These are phyloP conservation scores for Lepiota brunneoincarnata DNA, from an alignment of 768 basidiomycete species.

Conservation along the genomic window DNA sequence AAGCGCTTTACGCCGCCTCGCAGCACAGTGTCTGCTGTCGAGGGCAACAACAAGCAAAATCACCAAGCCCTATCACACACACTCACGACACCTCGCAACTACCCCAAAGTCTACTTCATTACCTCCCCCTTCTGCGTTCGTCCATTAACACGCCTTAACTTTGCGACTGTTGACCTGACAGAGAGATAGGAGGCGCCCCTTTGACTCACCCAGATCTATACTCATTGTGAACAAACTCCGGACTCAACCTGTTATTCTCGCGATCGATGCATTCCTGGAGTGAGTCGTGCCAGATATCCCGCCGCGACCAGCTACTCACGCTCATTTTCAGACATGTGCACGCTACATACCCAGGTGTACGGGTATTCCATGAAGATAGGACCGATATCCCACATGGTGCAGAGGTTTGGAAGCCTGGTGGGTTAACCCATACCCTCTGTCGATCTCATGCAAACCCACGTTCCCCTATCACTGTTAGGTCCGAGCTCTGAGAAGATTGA, in stretches of 20 bases:
- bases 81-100: not conserved
- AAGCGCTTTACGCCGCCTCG: not conserved
- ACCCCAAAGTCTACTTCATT: not conserved
- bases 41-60: not conserved
- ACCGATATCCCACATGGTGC: constrained; percentile 63
- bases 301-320: constrained; percentile 1
- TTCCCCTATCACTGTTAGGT: constrained; percentile 23
- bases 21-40: not conserved
- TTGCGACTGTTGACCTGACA: constrained; percentile 2
- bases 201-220: constrained; percentile 53
- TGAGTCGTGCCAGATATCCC: constrained; percentile 28
- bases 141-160: not conserved
- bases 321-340: constrained; percentile 48
- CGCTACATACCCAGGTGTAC: constrained; percentile 54
- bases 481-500: constrained; percentile 65
- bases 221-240: constrained; percentile 81
- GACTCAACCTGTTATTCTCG: constrained; percentile 72
- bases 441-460: not conserved
- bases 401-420: constrained; percentile 66
- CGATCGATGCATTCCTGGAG: constrained; percentile 73
- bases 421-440: constrained; percentile 13
- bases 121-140: constrained; percentile 4
- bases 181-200: constrained; percentile 11
- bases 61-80: not conserved
- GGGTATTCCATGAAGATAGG: constrained; percentile 66